Evolutionary conservation across 306 rosid species (phyloP).

Genomic region (Cicer cuneatum): DNA sequence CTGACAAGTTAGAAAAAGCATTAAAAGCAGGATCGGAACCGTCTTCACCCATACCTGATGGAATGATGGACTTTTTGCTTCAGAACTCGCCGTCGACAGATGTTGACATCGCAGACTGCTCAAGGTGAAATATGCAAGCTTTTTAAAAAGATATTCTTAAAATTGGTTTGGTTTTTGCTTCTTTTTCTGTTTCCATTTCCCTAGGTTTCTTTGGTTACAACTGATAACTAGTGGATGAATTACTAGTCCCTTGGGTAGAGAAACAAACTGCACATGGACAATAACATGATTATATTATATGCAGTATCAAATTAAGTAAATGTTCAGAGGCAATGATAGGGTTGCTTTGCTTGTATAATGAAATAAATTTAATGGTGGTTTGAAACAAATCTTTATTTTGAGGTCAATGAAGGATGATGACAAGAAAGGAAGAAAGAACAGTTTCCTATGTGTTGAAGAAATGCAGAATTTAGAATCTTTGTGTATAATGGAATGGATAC

Average conservation of each 20-base stretch:
- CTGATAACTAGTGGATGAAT: neutral
- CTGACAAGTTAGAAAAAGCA: neutral
- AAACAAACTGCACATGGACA: neutral
- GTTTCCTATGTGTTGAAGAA: neutral
- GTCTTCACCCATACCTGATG: neutral
- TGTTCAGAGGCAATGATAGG: neutral
- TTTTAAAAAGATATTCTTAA: neutral
- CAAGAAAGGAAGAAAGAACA: neutral
- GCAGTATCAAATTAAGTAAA: neutral
- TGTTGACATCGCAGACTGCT: neutral
- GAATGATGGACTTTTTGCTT: neutral
- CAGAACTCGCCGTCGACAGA: neutral
- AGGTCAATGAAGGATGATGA: constrained; percentile 4
- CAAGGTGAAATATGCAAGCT: neutral
- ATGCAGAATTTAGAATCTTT: neutral
- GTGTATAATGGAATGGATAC: neutral
- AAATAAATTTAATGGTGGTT: neutral
- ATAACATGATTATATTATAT: neutral
- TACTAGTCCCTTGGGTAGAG: neutral
- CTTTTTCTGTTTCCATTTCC: neutral
- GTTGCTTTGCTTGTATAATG: constrained; percentile 1
- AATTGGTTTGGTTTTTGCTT: neutral
- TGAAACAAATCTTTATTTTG: neutral
- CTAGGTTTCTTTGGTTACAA: neutral
- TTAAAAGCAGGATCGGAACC: neutral